These are phyloP conservation scores for Fusarium sp. DNA, from an alignment of 2,329 filamentous ascomycete genomes.

Conservation along the genomic window DNA sequence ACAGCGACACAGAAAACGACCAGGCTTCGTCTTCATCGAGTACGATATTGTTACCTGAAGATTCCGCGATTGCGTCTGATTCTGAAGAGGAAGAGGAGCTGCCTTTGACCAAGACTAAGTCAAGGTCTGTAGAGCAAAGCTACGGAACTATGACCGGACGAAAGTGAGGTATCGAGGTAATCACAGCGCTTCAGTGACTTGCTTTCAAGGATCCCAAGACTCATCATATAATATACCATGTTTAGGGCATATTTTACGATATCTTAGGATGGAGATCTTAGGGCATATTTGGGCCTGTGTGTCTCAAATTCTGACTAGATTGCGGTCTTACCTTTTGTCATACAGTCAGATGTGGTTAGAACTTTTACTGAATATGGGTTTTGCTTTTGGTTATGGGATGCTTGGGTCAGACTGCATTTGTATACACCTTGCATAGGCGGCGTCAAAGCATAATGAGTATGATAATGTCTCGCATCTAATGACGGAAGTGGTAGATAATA, in stretches of 20 bases:
- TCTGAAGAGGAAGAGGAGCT: slow-evolving; percentile 33
- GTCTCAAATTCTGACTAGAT: not conserved
- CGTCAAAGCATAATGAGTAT: not conserved
- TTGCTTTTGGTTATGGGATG: not conserved
- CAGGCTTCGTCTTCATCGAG: slow-evolving; percentile 24
- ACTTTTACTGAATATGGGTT: not conserved
- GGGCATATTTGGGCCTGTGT: not conserved
- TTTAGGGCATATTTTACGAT: not conserved
- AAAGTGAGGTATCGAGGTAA: not conserved
- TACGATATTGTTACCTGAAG: slow-evolving; percentile 35
- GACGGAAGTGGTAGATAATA: not conserved
- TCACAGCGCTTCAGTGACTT: not conserved
- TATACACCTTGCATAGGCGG: not conserved
- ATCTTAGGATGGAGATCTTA: too few relatives aligned
- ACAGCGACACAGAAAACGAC: slow-evolving; percentile 45
- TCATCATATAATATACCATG: not conserved
- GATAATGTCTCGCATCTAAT: not conserved
- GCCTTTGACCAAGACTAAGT: slow-evolving; percentile 23
- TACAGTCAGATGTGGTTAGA: not conserved
- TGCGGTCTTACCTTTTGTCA: not conserved
- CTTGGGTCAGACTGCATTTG: not conserved
- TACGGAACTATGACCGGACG: slow-evolving; percentile 36
- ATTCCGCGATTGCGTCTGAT: slow-evolving; percentile 32
- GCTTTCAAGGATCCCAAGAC: not conserved
- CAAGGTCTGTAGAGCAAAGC: not conserved